Base-by-base conservation (phyloP, 148 eudicot species). In the Rhododendron ferrugineum region DNA sequence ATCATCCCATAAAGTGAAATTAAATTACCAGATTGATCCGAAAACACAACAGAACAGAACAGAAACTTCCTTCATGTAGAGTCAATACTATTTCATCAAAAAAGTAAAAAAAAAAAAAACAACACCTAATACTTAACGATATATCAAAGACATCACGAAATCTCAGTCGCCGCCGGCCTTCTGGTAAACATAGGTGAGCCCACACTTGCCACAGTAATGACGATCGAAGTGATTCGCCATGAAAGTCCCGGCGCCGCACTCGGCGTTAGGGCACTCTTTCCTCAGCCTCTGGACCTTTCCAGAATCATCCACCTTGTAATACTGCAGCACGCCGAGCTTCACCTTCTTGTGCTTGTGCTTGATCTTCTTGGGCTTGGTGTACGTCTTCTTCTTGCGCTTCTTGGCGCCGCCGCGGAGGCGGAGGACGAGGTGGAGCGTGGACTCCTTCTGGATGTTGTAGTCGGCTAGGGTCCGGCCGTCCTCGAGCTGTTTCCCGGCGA, bases 321-420 rank as follows among this genome's bases (percentile, higher is more conserved):
- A 88, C 89, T 88, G 89, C 52, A 88, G 44, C 23, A 85, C 87
- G 2, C 84, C 89, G 70, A 88, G 87, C 89, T 88, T 88, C 4
- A 88, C 89, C 66, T 79, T 88, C 89, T 85, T 85, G 49, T 88
- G 58, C 89, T 88, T 88, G 86, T 88, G 89, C 87, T 88, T 88
- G 83, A 88, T 82, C 87, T 88, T 88, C 87, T 88, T 88, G n/a
- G 89, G 89, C 87, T 88, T 88, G 30, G 89, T 88, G 87, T 88
- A 88, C 6, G 89, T 88, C 89, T 88, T 88, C 89, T 88, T 88
- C 89, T 88, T 88, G 0, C 89, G 82, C 87, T 88, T 88, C 84
- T 88, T 88, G 13, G 87, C 89, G 10, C 89, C 87, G 8, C 89
- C 89, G 10, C 87, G 87, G 37, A 88, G 85, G 28, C 89, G 85